Evolutionary conservation across 257 asterid species (phyloP).

Genomic region (Mitragyna speciosa): DNA sequence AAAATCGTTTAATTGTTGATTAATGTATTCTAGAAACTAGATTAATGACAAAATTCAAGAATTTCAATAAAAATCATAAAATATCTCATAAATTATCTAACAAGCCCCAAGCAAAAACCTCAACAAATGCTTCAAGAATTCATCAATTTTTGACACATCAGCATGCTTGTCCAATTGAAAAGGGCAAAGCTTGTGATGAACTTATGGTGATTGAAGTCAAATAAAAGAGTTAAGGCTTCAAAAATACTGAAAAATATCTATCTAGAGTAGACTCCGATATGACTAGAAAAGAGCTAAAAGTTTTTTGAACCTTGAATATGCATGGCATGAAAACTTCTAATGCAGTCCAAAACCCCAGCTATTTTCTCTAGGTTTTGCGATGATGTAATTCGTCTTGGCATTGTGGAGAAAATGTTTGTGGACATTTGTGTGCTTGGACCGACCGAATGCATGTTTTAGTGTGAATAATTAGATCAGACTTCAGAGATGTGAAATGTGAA

Average conservation of each 20-base stretch:
- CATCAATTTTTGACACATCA: conserved; percentile 37
- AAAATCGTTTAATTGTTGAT: too few species aligned
- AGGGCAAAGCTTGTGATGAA: conserved; percentile 57
- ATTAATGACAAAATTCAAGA: neutral
- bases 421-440: too few species aligned
- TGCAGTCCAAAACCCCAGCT: conserved; percentile 57
- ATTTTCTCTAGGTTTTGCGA: conserved; percentile 33
- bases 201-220: conserved; percentile 65
- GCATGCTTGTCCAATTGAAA: conserved; percentile 25
- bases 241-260: conserved; percentile 53
- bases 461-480: too few species aligned
- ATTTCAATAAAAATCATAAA: neutral
- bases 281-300: conserved; percentile 51
- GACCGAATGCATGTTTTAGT: too few species aligned
- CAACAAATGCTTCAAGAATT: conserved; percentile 57
- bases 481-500: too few species aligned
- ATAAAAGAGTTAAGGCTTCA: conserved; percentile 56
- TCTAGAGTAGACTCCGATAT: conserved; percentile 27
- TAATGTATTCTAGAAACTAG: neutral
- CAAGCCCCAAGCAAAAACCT: conserved; percentile 80
- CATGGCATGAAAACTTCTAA: conserved; percentile 58
- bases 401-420: neutral
- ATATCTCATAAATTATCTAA: conserved; percentile 90
- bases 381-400: conserved; percentile 32
- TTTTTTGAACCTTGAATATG: conserved; percentile 77